These are phyloP conservation scores for Yamadazyma jaroonii DNA, from an alignment of 1,139 yeast genomes.

Conservation along the genomic window DNA sequence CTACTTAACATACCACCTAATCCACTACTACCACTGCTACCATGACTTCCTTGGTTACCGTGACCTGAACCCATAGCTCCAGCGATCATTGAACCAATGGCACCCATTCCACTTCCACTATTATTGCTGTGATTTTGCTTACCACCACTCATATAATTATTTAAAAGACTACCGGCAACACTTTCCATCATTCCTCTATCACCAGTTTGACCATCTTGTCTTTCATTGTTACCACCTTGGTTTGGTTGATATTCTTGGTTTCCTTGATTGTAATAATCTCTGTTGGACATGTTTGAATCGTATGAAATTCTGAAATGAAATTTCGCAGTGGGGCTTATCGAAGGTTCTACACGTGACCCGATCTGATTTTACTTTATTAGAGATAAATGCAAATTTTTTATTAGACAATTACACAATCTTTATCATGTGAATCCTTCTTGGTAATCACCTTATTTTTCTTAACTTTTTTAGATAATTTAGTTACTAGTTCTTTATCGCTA, in stretches of 20 bases:
- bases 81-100: constrained; percentile 56
- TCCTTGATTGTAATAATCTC: constrained; percentile 56
- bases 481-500: constrained; percentile 29
- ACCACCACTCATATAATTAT: constrained; percentile 48
- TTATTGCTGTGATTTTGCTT: constrained; percentile 43
- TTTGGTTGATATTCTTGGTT: constrained; percentile 19
- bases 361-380: background rate
- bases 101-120: constrained; percentile 35
- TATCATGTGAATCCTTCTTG: constrained; percentile 28
- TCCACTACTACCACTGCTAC: constrained; percentile 6
- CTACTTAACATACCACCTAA: constrained; percentile 13
- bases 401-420: constrained; percentile 43
- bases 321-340: background rate
- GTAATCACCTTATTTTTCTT: constrained; percentile 20
- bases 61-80: constrained; percentile 42
- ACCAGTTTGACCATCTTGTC: constrained; percentile 17
- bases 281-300: constrained; percentile 51
- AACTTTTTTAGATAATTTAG: constrained; percentile 27
- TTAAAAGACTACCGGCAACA: constrained; percentile 59
- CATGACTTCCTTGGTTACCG: constrained; percentile 9
- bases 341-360: too few relatives aligned
- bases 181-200: constrained; percentile 59
- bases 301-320: background rate
- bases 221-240: constrained; percentile 8
- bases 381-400: background rate